Evolutionary conservation across 176 grass and related monocot genomes (phyloP).

Genomic region (Eremochloa ophiuroides): DNA sequence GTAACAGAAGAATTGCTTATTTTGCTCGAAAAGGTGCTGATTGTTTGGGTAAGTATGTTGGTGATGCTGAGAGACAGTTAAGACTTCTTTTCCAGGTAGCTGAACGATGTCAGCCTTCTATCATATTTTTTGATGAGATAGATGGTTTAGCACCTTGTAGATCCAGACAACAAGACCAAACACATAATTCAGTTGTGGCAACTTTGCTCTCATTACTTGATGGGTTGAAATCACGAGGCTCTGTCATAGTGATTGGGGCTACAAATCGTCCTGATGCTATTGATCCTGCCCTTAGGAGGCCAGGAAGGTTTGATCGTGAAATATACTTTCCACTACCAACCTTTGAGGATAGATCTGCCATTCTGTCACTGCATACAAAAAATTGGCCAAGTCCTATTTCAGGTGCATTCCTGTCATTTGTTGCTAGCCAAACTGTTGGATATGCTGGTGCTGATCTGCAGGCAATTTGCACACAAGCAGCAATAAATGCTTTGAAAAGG

Average conservation of each 20-base stretch:
- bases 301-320: slow-evolving; percentile 97
- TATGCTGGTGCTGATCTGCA: slow-evolving; percentile 94
- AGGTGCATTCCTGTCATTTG: slow-evolving; percentile 64
- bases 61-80: slow-evolving; percentile 91
- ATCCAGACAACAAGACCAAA: slow-evolving; percentile 87
- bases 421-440: slow-evolving; percentile 87
- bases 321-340: slow-evolving; percentile 93
- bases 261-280: slow-evolving; percentile 95
- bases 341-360: slow-evolving; percentile 83
- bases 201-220: slow-evolving; percentile 95
- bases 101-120: slow-evolving; percentile 93
- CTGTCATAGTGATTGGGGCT: slow-evolving; percentile 95
- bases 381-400: slow-evolving; percentile 80
- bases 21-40: slow-evolving; percentile 98
- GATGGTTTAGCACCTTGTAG: slow-evolving; percentile 91
- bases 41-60: slow-evolving; percentile 99
- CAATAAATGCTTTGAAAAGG: slow-evolving; percentile 94
- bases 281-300: slow-evolving; percentile 92
- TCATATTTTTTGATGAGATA: slow-evolving; percentile 99
- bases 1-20: slow-evolving; percentile 89
- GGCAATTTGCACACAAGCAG: slow-evolving; percentile 94
- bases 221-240: slow-evolving; percentile 95
- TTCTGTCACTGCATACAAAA: slow-evolving; percentile 89
- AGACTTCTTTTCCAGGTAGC: slow-evolving; percentile 97
- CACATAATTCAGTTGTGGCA: slow-evolving; percentile 97